Base-by-base conservation (phyloP, 352 stramenopile genomes). In the Phytophthora uliginosa region DNA sequence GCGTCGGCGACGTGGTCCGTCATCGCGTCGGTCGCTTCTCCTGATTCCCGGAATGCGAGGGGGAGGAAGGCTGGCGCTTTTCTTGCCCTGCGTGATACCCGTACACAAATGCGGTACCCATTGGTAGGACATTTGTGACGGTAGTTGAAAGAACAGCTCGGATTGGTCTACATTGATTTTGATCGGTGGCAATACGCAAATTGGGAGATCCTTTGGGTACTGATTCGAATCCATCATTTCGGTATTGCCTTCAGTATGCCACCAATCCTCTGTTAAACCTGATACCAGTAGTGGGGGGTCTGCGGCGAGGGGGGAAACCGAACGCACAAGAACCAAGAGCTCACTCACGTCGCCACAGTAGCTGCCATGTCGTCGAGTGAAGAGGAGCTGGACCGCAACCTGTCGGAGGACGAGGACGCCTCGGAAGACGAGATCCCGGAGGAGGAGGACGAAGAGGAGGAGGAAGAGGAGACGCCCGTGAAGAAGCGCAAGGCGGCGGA, bases 291-390 rank as follows among this genome's bases (percentile, higher is more conserved):
- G 61, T 58, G 3, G 34, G 17, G 69, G 73, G 63, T 38, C 18
- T 9, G 34, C 12, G 33, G 47, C 9, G 26, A 71, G 50, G 60
- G 73, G 73, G 63, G 63, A 68, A 75, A 71, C 50, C 22, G 45
- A 40, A 52, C 45, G 17, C 40, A 58, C 48, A 40, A 50, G 52
- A 72, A 76, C 62, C 67, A 79, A 69, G 51, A 42, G 38, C 28
- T 40, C 51, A 26, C n/a, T n/a, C n/a, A 40, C 53, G 63, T 50
- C 31, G 48, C 4, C 36, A 52, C 28, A 24, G 36, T 53, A 66
- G 63, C 48, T 55, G 60, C 52, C 48, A 96, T 97, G 90, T 97
- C 89, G 79, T 97, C 90, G 63, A 95, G 88, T 58, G 90, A 97
- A 73, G 90, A 97, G 68, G 88, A 95, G 55, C 70, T 93, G 68